phyloP scores from a whole-genome alignment of 164 flowering plant species.

The Kalanchoe fedtschenkoi region DNA sequence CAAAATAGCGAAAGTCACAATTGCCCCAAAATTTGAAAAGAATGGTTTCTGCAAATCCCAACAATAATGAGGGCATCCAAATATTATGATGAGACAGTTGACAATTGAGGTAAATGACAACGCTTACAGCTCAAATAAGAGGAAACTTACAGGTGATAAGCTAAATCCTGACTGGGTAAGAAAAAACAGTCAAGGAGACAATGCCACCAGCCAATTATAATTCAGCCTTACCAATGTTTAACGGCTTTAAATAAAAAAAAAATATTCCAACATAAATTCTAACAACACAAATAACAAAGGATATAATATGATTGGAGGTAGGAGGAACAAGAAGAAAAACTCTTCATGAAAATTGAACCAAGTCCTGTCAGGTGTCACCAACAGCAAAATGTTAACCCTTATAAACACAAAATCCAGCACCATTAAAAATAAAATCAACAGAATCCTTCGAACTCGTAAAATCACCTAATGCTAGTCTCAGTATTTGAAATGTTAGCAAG shows the following conservation, averaged over 20 bases:
- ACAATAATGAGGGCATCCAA: not conserved
- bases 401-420: not conserved
- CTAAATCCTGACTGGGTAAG: conserved; percentile 95
- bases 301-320: conserved; percentile 99
- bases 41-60: conserved; percentile 74
- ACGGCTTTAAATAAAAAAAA: not conserved
- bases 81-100: not conserved
- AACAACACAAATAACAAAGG: conserved; percentile 18
- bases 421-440: not conserved
- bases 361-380: conserved; percentile 52
- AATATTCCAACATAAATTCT: conserved; percentile 1
- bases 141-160: conserved; percentile 74
- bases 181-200: conserved; percentile 49
- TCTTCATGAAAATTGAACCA: conserved; percentile 99
- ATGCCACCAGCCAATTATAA: conserved; percentile 4
- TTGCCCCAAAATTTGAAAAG: conserved; percentile 96
- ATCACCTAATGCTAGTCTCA: conserved; percentile 73
- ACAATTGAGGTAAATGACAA: not conserved
- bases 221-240: no score
- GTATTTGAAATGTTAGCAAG: conserved; percentile 89
- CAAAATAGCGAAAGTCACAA: conserved; percentile 82
- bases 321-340: conserved; percentile 83
- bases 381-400: not conserved
- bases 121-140: not conserved
- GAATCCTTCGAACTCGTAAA: not conserved